phyloP scores from a whole-genome alignment of 1,284 basidiomycete species.

The Irpex rosettiformis region DNA sequence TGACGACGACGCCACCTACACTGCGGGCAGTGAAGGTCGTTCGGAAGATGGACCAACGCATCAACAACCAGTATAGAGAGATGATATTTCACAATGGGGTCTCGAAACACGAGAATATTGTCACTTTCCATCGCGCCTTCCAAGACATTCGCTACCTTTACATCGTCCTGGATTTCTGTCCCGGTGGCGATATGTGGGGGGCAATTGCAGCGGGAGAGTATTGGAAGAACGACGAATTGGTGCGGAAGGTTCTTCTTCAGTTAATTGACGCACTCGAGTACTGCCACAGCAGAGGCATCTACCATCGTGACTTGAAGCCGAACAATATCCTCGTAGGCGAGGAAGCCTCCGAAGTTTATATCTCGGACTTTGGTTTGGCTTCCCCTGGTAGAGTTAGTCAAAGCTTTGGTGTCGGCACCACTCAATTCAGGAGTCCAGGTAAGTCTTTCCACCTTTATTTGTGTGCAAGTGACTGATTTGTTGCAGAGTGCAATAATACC shows the following conservation, averaged over 20 bases:
- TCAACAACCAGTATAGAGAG: constrained; percentile 21
- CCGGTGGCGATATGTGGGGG: constrained; percentile 58
- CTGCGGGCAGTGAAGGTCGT: constrained; percentile 25
- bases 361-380: constrained; percentile 68
- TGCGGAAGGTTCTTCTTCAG: constrained; percentile 49
- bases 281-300: constrained; percentile 56
- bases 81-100: constrained; percentile 45
- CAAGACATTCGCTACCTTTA: constrained; percentile 49
- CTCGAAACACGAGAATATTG: constrained; percentile 52
- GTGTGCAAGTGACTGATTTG: not conserved
- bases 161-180: constrained; percentile 58
- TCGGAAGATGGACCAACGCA: not conserved
- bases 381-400: constrained; percentile 43
- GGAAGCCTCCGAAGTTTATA: constrained; percentile 42
- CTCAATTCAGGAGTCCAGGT: constrained; percentile 60
- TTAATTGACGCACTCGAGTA: constrained; percentile 59
- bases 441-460: constrained; percentile 14
- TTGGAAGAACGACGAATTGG: constrained; percentile 44
- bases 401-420: constrained; percentile 46
- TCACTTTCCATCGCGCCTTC: constrained; percentile 51
- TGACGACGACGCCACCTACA: constrained; percentile 25
- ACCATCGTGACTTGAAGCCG: constrained; percentile 69
- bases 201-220: constrained; percentile 48
- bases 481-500: constrained; percentile 24
- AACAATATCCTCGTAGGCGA: constrained; percentile 62